Base-by-base conservation (phyloP, 2,329 filamentous ascomycete species). In the Colletotrichum salicis region DNA sequence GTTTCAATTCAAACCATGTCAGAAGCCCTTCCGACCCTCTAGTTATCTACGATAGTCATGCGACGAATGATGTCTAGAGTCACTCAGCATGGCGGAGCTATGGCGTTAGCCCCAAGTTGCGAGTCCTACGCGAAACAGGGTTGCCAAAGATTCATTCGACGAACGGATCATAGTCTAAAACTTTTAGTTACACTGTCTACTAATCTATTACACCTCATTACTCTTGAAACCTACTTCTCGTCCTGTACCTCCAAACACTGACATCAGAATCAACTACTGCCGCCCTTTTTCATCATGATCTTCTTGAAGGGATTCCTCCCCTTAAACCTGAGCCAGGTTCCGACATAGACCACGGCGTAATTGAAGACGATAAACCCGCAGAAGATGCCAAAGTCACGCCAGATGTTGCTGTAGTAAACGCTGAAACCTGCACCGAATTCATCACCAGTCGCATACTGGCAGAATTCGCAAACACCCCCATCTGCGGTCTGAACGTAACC, bases 361-460 rank as follows among this genome's bases (percentile, higher is more conserved):
- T 94, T 93, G 77, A 93, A 93, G 1, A 86, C 78, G 24, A 91
- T 88, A 76, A 88, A 93, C 0, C 83, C 89, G 78, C 86, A 89
- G 74, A 92, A 90, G 63, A 92, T 89, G 2, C 90, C 84, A 79
- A 92, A 93, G 70, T 92, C 83, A 12, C 90, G 81, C 92, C 91
- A 93, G 58, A 90, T 89, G 63, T 92, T 80, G 1, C 79, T 79
- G 58, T 91, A 90, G 61, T 84, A 89, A 8, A 92, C 84, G 75
- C 90, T 91, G 77, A 93, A 90, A 1, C 83, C 82, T 0, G 78
- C 78, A 0, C 89, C 86, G 75, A 91, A 93, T 75, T 90, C 80
- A 74, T 92, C 89, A 0, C 91, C 92, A 2, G 80, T 86, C 1
- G 84, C 83, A 71, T 88, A 91, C 72, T 90, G 88, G 74, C 92